These are phyloP conservation scores for Trichoderma brevicompactum DNA, from an alignment of 2,329 filamentous ascomycete genomes.

Conservation along the genomic window DNA sequence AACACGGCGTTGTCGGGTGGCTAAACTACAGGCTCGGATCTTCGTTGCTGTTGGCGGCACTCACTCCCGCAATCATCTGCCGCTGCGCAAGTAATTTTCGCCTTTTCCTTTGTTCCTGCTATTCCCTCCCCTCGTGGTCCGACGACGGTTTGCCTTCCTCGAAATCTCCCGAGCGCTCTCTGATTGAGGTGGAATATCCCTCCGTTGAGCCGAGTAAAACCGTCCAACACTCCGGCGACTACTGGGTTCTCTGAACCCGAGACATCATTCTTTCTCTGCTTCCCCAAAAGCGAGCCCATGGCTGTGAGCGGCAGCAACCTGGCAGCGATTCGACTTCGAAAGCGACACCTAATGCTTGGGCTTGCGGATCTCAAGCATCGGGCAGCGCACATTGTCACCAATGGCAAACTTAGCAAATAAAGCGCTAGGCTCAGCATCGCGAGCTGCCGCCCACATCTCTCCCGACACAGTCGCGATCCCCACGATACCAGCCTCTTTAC, in stretches of 20 bases:
- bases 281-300: constrained; percentile 29
- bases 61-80: constrained; percentile 3
- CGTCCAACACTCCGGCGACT: neutral
- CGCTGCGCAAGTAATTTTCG: neutral
- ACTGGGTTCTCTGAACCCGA: neutral
- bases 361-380: constrained; percentile 20
- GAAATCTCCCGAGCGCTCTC: neutral
- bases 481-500: constrained; percentile 23
- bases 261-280: constrained; percentile 7
- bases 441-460: constrained; percentile 31
- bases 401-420: constrained; percentile 35
- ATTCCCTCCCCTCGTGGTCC: neutral
- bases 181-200: neutral
- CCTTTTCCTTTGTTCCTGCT: neutral
- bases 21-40: neutral
- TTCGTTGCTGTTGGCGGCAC: neutral
- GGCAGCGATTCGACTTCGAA: constrained; percentile 25
- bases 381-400: constrained; percentile 24
- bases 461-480: constrained; percentile 27
- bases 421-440: constrained; percentile 33
- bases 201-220: neutral
- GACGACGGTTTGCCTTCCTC: neutral
- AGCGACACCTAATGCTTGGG: constrained; percentile 28
- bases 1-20: neutral
- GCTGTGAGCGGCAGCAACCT: constrained; percentile 27